Evolutionary conservation across 2,329 filamentous ascomycete genomes (phyloP), one percentile per base, ranked within the genome.

Genomic region (Claviceps digitariae): DNA sequence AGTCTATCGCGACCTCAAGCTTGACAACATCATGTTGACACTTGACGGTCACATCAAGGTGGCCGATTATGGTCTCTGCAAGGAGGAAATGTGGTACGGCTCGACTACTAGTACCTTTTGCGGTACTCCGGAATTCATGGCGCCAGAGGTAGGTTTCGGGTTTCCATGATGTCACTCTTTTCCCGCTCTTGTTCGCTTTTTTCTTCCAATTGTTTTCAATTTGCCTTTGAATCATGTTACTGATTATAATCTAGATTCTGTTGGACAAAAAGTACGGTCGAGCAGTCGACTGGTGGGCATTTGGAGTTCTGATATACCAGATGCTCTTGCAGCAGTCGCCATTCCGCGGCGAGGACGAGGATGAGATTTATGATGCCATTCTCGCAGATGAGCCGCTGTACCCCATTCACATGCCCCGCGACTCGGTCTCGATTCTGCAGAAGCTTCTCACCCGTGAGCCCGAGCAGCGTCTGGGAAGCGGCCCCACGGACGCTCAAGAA

Each of bases 61-160:
- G 75, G 93, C 81, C 52, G 93, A 98, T 77, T 98, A 95, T 67
- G 93, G 93, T 81, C 81, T 98, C 49, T 98, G 94, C 75, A 98
- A 98, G 72, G 93, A 98, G 67, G 90, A 98, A 62, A 98, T 98
- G 93, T 98, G 91, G 90, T 98, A 94, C 66, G 90, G 90, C 45
- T 91, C 87, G 53, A 96, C 87, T 2, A 98, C 93, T 0, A 91
- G 90, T 72, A 98, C 93, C 8, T 98, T 98, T 75, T 98, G 93
- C 67, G 93, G 93, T 69, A 98, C 93, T n/a, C 93, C 93, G 17
- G 93, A 98, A 67, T 98, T 98, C 61, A 98, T 98, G 93, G 93
- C 93, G 9, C 93, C 93, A 9, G 93, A 98, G 77, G 89, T 94
- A 76, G 63, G 74, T 64, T 23, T 43, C 25, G n/a, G 13, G 10